Evolutionary conservation across 2,329 filamentous ascomycete species (phyloP), one percentile per base, ranked within the genome.

Genomic region (Sphaerulina populicola): DNA sequence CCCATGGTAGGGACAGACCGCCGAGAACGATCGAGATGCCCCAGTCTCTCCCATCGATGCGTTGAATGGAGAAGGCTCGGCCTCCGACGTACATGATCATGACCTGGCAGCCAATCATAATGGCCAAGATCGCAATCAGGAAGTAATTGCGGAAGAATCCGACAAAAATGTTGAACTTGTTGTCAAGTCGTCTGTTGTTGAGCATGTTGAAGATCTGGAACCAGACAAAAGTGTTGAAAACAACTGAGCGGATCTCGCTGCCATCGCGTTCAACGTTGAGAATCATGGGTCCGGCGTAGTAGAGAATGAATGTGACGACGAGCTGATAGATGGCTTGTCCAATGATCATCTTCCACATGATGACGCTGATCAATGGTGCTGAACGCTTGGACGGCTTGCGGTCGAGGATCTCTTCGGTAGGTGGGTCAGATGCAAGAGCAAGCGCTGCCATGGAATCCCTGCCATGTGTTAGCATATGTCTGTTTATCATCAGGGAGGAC

Each of bases 321-420:
- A 97, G 80, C 68, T 97, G 90, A 69, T 93, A 96, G 51, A 95
- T 76, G 1, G 89, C 82, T 68, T 97, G 89, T 2, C 90, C 91
- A 43, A 95, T 78, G 56, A 97, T 96, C 91, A 97, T 97, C 76
- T 97, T 97, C 91, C 91, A 94, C 91, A 97, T 97, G 14, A 85
- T 90, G 33, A 85, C 74, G 1, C 88, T 94, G 60, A 97, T 91
- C 7, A 91, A 74, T 1, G 84, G 77, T 6, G 83, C 83, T 29
- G 79, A 82, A 63, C 88, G 89, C 4, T 82, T 78, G 47, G 86
- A 80, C 1, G 86, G 86, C 68, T 87, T 88, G 52, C 89, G 81
- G 61, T 94, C 74, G 44, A 95, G 73, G 23, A 94, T 83, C 59
- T 81, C 85, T 46, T 86, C 83, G 5, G 85, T 85, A 0, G 89